Evolutionary conservation across 306 rosid genomes (phyloP).

Genomic region (Cucumis melo): DNA sequence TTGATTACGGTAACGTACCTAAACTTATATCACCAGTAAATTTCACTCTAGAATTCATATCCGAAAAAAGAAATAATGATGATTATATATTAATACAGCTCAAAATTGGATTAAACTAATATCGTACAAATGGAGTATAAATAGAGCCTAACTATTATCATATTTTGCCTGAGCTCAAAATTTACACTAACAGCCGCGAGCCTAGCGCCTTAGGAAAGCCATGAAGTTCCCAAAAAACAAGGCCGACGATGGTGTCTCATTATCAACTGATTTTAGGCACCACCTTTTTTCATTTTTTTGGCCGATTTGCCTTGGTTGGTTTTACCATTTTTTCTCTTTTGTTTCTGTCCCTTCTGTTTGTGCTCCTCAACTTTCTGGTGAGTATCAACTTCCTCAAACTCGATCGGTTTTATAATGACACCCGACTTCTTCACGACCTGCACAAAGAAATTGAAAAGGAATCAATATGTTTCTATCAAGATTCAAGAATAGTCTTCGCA

Average conservation of each 20-base stretch:
- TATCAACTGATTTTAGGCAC: neutral
- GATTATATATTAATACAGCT: neutral
- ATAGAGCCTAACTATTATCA: neutral
- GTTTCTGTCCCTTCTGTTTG: conserved; percentile 31
- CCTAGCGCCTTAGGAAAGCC: no score
- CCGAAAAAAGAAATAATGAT: neutral
- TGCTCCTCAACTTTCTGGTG: conserved; percentile 28
- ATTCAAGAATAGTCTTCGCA: neutral
- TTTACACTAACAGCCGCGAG: neutral
- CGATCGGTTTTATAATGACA: conserved; percentile 58
- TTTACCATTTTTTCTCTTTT: conserved; percentile 22
- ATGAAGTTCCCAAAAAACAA: no score
- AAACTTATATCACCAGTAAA: neutral
- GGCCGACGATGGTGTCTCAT: no score
- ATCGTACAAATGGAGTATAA: neutral
- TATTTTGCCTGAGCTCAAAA: neutral
- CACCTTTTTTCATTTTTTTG: conserved; percentile 21
- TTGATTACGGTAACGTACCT: no score
- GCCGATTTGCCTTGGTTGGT: conserved; percentile 17
- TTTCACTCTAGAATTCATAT: neutral
- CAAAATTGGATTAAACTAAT: neutral
- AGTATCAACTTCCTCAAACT: conserved; percentile 57
- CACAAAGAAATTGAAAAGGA: conserved; percentile 7
- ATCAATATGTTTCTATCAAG: neutral
- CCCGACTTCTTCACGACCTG: conserved; percentile 88